phyloP scores from a whole-genome alignment of 169 alveolate species.

The Plasmodium chabaudi region DNA sequence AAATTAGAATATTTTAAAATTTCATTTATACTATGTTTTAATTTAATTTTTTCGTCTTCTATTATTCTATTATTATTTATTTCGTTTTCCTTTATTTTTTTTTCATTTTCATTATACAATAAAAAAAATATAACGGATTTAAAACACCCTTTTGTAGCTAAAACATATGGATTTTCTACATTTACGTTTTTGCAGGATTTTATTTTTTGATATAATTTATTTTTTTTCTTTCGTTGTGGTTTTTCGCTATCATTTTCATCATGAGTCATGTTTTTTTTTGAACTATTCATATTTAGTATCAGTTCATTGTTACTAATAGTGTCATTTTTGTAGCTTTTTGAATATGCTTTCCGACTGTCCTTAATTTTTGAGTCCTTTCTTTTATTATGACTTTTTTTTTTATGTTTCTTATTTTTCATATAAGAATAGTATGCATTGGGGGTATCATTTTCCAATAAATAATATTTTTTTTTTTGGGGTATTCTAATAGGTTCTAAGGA shows the following conservation, averaged over 20 bases:
- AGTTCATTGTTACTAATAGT: background rate
- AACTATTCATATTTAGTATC: background rate
- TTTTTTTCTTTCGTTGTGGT: conserved; percentile 6
- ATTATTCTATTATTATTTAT: background rate
- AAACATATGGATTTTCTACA: conserved; percentile 69
- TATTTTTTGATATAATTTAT: conserved; percentile 35
- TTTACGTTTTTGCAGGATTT: conserved; percentile 38
- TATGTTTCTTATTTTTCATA: conserved; percentile 9
- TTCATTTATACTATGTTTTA: conserved; percentile 11
- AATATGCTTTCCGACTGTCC: background rate
- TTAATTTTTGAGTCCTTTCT: background rate
- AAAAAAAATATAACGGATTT: conserved; percentile 64
- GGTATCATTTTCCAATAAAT: background rate
- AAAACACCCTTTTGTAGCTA: conserved; percentile 70
- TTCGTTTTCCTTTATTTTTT: conserved; percentile 7
- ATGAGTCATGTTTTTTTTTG: background rate
- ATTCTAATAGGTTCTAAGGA: conserved; percentile 70
- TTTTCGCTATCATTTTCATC: background rate
- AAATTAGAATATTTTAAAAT: conserved; percentile 51
- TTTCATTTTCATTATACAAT: conserved; percentile 27
- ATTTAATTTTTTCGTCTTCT: conserved; percentile 1
- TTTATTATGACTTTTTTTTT: conserved; percentile 1
- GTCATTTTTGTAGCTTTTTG: background rate
- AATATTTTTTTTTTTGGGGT: conserved; percentile 46
- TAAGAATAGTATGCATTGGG: conserved; percentile 3